Percentiles rank a stretch among this genome's conserved stretches.
phyloP scores from a whole-genome alignment of 2,329 filamentous ascomycete species.

The Diaporthe humulicola region DNA sequence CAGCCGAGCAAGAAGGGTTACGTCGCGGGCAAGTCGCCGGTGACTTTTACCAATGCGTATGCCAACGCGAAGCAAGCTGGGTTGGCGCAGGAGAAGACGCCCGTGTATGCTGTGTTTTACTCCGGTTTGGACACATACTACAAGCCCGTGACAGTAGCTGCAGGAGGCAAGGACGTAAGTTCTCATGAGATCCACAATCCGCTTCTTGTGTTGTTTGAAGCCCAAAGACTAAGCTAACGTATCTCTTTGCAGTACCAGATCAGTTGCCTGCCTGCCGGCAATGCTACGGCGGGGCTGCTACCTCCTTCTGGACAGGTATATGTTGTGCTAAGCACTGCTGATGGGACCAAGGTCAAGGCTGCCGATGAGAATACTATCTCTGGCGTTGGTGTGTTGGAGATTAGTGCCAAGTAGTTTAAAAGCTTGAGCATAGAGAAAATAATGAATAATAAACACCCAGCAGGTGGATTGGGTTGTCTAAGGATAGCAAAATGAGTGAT shows the following conservation, averaged over 20 bases:
- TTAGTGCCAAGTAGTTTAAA: conserved; percentile 24
- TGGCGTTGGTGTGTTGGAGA: conserved; percentile 53
- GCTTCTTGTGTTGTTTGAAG: too few species aligned
- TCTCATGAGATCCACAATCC: neutral
- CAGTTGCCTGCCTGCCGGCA: conserved; percentile 40
- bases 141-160: conserved; percentile 29
- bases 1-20: conserved; percentile 33
- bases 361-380: conserved; percentile 54
- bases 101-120: conserved; percentile 46
- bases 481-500: neutral
- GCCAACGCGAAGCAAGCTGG: conserved; percentile 41
- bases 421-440: neutral
- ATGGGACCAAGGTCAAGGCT: conserved; percentile 47
- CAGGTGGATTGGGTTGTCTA: neutral
- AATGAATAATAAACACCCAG: too few species aligned
- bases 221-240: neutral
- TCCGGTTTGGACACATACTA: conserved; percentile 47
- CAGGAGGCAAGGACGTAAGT: conserved; percentile 41
- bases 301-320: conserved; percentile 54
- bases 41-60: conserved; percentile 44
- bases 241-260: conserved; percentile 33
- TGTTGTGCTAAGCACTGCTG: conserved; percentile 53
- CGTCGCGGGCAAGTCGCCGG: conserved; percentile 39
- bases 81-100: conserved; percentile 33
- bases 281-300: conserved; percentile 22